Evolutionary conservation across 2,329 filamentous ascomycete genomes (phyloP), one percentile per base, ranked within the genome.

Genomic region (Mycosphaerelloides madeirae): DNA sequence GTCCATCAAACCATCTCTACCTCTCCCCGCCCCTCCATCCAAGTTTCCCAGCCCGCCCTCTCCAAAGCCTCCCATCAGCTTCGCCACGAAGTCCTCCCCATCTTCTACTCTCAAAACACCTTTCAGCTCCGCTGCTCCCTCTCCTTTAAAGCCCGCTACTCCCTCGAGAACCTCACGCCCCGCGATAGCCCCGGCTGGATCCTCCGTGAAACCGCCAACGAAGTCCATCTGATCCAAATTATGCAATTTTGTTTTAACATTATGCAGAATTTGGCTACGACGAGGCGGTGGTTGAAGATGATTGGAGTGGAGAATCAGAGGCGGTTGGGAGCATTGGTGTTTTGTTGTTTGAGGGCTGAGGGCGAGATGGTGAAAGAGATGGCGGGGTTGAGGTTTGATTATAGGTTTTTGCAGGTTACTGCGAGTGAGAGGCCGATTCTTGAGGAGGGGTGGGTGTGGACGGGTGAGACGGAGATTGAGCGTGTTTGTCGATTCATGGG

Each of bases 21-120:
- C 9, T 25, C 22, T 25, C 9, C 22, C 31, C 13, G 13, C 6
- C 31, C 31, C 13, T 32, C 31, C 5, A 32, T 16, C 31, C 31
- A n/a, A 6, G 15, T 32, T n/a, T 6, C 33, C 6, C 34, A 20
- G 18, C 34, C 34, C 14, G 16, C 16, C 6, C 34, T 37, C 11
- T 8, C 34, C 4, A 18, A 18, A 3, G 38, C 31, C 28, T 19
- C 28, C 38, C 38, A 28, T 6, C 28, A 32, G 13, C 15, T 31
- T 4, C 38, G 38, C 29, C 9, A 29, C 8, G 38, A 40, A 32
- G 38, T 29, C 38, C 14, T 40, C 16, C 18, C 38, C 25, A 19
- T 32, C 15, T 40, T 40, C 38, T 40, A 40, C 29, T 20, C 28
- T 15, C n/a, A 40, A 20, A 40, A 40, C 13, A 32, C 29, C 9